A percentile compares a stretch with the other conserved stretches of the same genome.
These are phyloP conservation scores for Passiflora organensis DNA, from an alignment of 345 rosid species.

Conservation along the genomic window DNA sequence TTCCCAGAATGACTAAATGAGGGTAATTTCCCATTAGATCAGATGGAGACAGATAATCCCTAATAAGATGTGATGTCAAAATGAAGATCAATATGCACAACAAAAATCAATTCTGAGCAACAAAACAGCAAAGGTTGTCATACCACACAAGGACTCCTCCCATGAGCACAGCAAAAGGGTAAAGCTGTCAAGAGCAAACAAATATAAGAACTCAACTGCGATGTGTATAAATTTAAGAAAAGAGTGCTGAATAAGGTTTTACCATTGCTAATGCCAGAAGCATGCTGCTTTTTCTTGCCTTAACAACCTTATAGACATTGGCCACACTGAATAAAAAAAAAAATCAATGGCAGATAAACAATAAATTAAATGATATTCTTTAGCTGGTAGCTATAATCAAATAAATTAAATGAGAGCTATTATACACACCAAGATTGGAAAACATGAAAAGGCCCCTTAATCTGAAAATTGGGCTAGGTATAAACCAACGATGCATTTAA, in stretches of 20 bases:
- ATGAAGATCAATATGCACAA: background rate
- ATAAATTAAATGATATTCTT: background rate
- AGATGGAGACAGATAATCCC: conserved; percentile 78
- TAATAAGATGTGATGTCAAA: conserved; percentile 22
- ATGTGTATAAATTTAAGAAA: conserved; percentile 5
- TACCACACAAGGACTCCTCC: conserved; percentile 88
- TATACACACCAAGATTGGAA: background rate
- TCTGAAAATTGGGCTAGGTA: conserved; percentile 1
- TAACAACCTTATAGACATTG: conserved; percentile 77
- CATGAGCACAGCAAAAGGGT: conserved; percentile 64
- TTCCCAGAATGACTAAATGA: conserved; percentile 80
- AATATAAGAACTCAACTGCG: conserved; percentile 11
- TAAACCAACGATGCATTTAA: background rate
- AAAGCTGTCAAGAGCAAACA: conserved; percentile 50
- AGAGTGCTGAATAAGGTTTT: conserved; percentile 5
- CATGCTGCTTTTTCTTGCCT: conserved; percentile 85
- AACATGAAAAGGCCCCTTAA: background rate
- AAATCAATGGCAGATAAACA: background rate
- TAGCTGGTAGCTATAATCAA: background rate
- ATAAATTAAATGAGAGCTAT: background rate
- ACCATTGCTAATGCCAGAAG: conserved; percentile 90
- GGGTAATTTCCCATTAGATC: conserved; percentile 76
- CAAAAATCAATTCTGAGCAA: conserved; percentile 1
- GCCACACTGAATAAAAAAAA: conserved; percentile 46
- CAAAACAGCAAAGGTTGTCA: conserved; percentile 11